Percentiles rank a stretch among this genome's conserved stretches.
Conservation (phyloP, 163 green algal genomes). For the Trebouxiophyceae sp. region DNA sequence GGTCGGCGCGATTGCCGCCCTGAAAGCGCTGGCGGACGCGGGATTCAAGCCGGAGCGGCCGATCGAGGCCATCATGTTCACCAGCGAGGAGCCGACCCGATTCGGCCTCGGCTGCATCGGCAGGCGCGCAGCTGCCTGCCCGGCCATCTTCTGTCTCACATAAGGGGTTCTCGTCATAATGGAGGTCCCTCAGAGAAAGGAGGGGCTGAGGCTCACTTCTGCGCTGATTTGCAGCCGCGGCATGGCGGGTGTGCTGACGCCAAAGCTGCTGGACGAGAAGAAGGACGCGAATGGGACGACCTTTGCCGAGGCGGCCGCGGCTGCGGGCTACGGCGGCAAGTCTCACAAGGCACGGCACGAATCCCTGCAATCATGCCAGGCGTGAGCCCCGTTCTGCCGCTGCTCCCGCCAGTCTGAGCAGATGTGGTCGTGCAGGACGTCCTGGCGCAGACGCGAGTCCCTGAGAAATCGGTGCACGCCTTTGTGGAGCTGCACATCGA, state of each 20-base stretch:
- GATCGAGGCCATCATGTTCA: conserved; percentile 96
- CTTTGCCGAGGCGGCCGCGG: conserved; percentile 54
- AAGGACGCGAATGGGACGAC: conserved; percentile 65
- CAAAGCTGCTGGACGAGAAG: conserved; percentile 43
- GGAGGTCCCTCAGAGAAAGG: too few relatives aligned
- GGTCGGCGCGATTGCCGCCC: conserved; percentile 82
- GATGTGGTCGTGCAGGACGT: conserved; percentile 34
- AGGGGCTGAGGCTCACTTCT: too few relatives aligned
- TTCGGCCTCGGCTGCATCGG: conserved; percentile 88
- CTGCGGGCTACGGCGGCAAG: conserved; percentile 57
- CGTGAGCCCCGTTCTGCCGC: too few relatives aligned
- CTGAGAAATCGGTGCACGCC: conserved; percentile 29
- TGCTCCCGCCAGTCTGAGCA: too few relatives aligned
- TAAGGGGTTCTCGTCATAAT: too few relatives aligned
- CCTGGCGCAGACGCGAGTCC: conserved; percentile 31
- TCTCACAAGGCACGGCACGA: conserved; percentile 18
- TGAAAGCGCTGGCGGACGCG: conserved; percentile 61
- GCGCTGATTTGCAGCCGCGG: conserved; percentile 66
- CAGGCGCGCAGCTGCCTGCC: conserved; percentile 20
- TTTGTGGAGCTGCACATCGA: conserved; percentile 99
- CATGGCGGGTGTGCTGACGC: conserved; percentile 62
- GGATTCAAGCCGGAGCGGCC: conserved; percentile 65
- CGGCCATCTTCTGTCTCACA: not conserved
- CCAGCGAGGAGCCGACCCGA: conserved; percentile 90
- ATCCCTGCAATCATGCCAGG: not conserved